Evolutionary conservation across 2,329 filamentous ascomycete species (phyloP), one percentile per base, ranked within the genome.

Genomic region (Fusarium algeriense): DNA sequence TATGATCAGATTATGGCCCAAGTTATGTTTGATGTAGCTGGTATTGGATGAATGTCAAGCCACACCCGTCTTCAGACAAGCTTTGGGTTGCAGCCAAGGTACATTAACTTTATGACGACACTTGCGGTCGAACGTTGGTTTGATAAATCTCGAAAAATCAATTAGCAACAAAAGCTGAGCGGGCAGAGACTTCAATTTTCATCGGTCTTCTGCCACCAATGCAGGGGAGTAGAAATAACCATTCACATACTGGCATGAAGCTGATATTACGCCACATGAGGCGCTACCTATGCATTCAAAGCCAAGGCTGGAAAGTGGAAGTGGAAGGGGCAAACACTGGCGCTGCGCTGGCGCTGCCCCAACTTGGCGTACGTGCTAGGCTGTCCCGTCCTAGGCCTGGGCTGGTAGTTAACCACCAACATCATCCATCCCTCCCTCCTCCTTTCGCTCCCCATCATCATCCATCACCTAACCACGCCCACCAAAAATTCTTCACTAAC

Each of bases 391-490:
- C 35, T 41, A 34, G 28, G 19, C 38, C 46, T 64, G 30, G 60
- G 46, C 38, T 50, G 40, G 60, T 46, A n/a, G n/a, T n/a, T n/a
- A 72, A 72, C 60, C 56, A 64, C 68, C 69, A 69, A 55, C 64
- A 66, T 65, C 58, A 71, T 62, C 49, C 52, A 59, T 69, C 64
- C 62, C 67, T 66, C 57, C 54, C 59, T 72, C 68, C 63, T 71
- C 61, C 66, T 70, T 60, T 70, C 68, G 55, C 67, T 72, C 50
- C 54, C 61, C 61, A 72, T 71, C 69, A 67, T 72, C 69, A 71
- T 71, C 69, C 61, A 72, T 50, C 64, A 67, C 64, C 63, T 67
- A 72, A 72, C 69, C 70, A 72, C 69, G 38, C 64, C 50, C 67
- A 67, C 67, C 67, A 70, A 62, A 72, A 72, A 67, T 66, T 67